These are phyloP conservation scores for Adansonia digitata DNA, from an alignment of 345 rosid species.

Conservation along the genomic window DNA sequence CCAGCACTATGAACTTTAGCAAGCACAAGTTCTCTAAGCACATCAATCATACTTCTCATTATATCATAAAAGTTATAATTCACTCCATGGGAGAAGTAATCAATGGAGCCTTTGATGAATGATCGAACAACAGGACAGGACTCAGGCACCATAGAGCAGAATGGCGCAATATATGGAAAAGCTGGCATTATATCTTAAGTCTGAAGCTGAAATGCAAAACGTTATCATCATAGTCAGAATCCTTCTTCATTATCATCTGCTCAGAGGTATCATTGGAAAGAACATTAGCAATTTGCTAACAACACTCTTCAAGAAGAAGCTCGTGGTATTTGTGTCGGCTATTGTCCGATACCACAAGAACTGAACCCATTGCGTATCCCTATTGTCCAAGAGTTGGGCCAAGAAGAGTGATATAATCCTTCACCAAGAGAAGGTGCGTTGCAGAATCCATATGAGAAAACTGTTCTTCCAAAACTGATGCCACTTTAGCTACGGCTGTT, in stretches of 20 bases:
- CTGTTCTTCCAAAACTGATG: background rate
- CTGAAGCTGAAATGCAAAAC: background rate
- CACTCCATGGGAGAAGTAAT: background rate
- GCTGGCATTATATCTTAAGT: background rate
- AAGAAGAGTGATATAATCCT: background rate
- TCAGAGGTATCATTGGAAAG: background rate
- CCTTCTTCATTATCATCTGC: background rate
- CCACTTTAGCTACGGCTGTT: background rate
- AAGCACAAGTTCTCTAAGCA: background rate
- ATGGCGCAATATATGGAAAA: background rate
- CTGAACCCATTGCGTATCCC: background rate
- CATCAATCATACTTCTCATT: background rate
- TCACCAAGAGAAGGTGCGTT: conserved; percentile 1
- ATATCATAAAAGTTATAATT: background rate
- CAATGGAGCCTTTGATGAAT: background rate
- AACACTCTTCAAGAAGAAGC: background rate
- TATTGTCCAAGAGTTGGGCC: background rate
- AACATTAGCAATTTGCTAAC: background rate
- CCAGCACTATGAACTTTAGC: background rate
- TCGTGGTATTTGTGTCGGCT: background rate
- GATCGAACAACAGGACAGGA: background rate
- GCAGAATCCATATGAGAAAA: background rate
- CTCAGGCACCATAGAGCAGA: background rate
- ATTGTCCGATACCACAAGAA: background rate
- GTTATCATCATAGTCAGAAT: background rate